Evolutionary conservation across 768 basidiomycete genomes (phyloP), one percentile per base, ranked within the genome.

Genomic region (Gloeophyllum trabeum): DNA sequence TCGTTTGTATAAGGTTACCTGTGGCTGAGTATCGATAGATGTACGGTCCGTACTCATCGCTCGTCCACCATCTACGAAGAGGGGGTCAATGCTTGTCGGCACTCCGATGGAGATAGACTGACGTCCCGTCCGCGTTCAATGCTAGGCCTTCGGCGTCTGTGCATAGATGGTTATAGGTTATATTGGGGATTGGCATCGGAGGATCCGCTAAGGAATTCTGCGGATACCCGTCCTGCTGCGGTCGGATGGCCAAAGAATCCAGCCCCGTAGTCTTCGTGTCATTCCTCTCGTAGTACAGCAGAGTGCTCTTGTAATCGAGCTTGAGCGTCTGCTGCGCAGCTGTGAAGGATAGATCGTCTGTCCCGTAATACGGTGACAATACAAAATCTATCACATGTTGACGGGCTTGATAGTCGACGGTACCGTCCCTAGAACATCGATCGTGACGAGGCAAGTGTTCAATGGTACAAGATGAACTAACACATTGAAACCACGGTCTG

Each of bases 41-140:
- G 50, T 76, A 76, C 3, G 76, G 76, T 1, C 78, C 80, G 48
- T 81, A 82, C 58, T 82, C 80, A 52, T 82, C 81, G 49, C 74
- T 75, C 23, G 73, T 62, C 77, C 75, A 81, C 57, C 67, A 76
- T 0, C 75, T 77, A 35, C 24, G n/a, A 35, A 14, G 12, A 25
- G 6, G 14, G 19, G 5, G 14, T 3, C 39, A 21, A 19, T 13
- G 24, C 19, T 20, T 5, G 14, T 6, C 18, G 2, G 24, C 7
- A 10, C 42, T 18, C 4, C 10, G 5, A 14, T 10, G 24, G 6
- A 34, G 13, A 18, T 20, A 3, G 2, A 57, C 71, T 42, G 44
- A 76, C 73, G 68, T 71, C 49, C 79, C 79, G 47, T 83, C 80
- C 0, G 57, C 49, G 49, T 75, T 71, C 7, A 72, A 59, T 1